phyloP scores from a whole-genome alignment of 495 filamentous ascomycete genomes.

The Hyaloscypha finlandica region DNA sequence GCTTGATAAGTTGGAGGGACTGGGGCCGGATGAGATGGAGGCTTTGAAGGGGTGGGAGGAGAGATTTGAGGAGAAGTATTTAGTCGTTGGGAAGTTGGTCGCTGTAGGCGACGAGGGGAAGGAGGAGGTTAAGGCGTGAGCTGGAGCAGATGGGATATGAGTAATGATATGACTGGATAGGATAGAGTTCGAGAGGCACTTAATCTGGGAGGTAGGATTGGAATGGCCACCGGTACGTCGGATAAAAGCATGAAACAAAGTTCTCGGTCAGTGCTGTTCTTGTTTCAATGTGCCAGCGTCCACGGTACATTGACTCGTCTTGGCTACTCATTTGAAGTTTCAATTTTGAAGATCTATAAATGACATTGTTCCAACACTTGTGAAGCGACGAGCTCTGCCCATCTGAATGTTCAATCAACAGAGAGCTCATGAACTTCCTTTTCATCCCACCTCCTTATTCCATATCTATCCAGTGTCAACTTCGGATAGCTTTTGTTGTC shows the following conservation, averaged over 20 bases:
- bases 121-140: constrained; percentile 46
- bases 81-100: constrained; percentile 90
- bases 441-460: too few species aligned
- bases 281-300: background rate
- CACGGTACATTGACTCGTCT: background rate
- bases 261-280: background rate
- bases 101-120: constrained; percentile 55
- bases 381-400: too few species aligned
- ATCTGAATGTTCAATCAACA: too few species aligned
- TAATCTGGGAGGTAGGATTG: background rate
- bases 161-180: background rate
- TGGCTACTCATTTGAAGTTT: background rate
- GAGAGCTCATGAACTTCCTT: too few species aligned
- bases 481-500: too few species aligned
- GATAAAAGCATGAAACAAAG: background rate
- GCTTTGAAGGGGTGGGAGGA: constrained; percentile 89
- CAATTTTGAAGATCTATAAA: background rate
- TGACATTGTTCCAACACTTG: too few species aligned
- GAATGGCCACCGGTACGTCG: background rate
- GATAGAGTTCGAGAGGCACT: background rate
- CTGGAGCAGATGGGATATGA: background rate
- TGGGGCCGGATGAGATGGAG: constrained; percentile 77
- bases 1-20: constrained; percentile 75
- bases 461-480: too few species aligned
- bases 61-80: constrained; percentile 89